Percentiles rank a stretch among this genome's conserved stretches.
Conservation (phyloP, 768 basidiomycete genomes). For the Plicaturopsis crispa region DNA sequence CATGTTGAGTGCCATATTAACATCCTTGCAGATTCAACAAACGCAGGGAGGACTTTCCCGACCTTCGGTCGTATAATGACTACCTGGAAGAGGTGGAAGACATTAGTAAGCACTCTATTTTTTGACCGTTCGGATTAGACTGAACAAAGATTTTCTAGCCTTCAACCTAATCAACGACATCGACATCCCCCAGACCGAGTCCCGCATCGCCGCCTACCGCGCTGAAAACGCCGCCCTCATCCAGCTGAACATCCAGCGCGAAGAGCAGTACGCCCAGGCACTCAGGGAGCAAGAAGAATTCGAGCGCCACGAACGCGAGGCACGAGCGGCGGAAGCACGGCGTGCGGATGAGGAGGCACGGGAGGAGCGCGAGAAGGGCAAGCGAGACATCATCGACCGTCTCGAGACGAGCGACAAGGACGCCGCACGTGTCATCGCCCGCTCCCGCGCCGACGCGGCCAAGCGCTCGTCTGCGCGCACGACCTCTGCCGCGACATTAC, state of each 20-base stretch:
- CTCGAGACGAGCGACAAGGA: constrained; percentile 72
- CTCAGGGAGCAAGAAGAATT: constrained; percentile 75
- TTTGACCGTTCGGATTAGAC: not conserved
- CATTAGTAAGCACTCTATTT: constrained; percentile 44
- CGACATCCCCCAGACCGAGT: constrained; percentile 75
- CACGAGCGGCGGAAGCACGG: constrained; percentile 57
- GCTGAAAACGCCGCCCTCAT: constrained; percentile 78
- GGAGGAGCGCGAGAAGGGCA: constrained; percentile 64
- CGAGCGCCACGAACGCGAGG: constrained; percentile 65
- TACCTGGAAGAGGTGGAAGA: constrained; percentile 97
- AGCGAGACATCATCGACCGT: constrained; percentile 70
- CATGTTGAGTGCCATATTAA: constrained; percentile 2
- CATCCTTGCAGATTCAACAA: constrained; percentile 77
- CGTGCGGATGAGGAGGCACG: constrained; percentile 72
- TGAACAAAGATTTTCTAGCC: constrained; percentile 36
- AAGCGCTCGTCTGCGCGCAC: constrained; percentile 55
- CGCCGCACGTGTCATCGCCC: constrained; percentile 63
- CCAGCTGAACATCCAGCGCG: constrained; percentile 76
- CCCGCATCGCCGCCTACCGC: constrained; percentile 70
- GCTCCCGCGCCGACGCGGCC: constrained; percentile 54
- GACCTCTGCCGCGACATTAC: constrained; percentile 28
- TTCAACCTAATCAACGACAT: constrained; percentile 94
- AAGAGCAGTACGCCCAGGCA: constrained; percentile 65
- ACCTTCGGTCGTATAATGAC: constrained; percentile 80
- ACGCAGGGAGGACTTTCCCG: constrained; percentile 79